A percentile compares a stretch with the other conserved stretches of the same genome.
Evolutionary conservation across 768 basidiomycete species (phyloP).

Genomic region (Suillus decipiens): DNA sequence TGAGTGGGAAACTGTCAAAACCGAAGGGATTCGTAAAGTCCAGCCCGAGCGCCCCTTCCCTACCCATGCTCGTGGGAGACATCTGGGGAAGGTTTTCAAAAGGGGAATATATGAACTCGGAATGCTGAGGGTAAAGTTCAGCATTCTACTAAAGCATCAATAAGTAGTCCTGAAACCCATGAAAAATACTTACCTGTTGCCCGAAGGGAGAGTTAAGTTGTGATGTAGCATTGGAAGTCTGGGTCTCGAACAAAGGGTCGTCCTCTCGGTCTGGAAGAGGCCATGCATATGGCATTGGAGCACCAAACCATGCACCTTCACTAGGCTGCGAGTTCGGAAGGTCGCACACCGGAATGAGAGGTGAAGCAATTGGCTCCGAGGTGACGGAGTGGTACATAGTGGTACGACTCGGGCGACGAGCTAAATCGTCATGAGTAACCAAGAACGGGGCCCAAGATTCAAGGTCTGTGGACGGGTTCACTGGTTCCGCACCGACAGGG

Average conservation of each 20-base stretch:
- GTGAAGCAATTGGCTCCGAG: constrained; percentile 14
- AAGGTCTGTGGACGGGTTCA: constrained; percentile 15
- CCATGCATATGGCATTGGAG: constrained; percentile 5
- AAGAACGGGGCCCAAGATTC: constrained; percentile 24
- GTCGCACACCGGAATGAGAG: constrained; percentile 8
- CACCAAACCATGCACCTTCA: not conserved
- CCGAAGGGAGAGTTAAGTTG: not conserved
- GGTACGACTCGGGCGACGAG: constrained; percentile 34
- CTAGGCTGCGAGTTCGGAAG: not conserved
- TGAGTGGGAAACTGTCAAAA: not conserved
- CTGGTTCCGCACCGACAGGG: constrained; percentile 37
- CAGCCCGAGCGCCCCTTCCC: not conserved
- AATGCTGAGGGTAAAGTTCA: not conserved
- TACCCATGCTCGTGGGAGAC: not conserved
- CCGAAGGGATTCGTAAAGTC: constrained; percentile 1
- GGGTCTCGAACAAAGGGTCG: constrained; percentile 1
- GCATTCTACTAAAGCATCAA: not conserved
- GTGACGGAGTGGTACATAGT: constrained; percentile 37
- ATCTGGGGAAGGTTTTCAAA: constrained; percentile 2
- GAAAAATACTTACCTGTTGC: not conserved
- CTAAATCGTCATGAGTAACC: constrained; percentile 34
- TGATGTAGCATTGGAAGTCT: not conserved
- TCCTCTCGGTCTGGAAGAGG: constrained; percentile 6
- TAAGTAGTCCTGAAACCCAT: not conserved
- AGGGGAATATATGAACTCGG: not conserved